Base-by-base conservation (phyloP, 2,329 filamentous ascomycete genomes). In the Cytospora piceae region DNA sequence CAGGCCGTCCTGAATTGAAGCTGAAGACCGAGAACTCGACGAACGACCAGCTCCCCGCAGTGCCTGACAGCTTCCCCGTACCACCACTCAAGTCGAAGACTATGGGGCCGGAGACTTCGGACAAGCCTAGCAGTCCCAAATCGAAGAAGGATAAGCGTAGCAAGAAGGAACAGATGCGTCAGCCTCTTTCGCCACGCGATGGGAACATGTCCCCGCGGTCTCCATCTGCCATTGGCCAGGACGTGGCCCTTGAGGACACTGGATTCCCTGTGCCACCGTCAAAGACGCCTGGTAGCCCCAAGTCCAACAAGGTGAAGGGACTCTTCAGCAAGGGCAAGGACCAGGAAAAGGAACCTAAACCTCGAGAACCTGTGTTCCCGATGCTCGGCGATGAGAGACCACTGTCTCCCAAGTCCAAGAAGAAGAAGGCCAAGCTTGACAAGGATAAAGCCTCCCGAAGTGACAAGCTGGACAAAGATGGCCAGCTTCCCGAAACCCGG, bases 111-210 rank as follows among this genome's bases (percentile, higher is more conserved):
- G 29, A 57, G 8, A 11, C 17, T 1, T 24, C 32, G 7, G 39
- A 42, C 34, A 51, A 27, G 31, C 17, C 61, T 17, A 34, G 24
- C 31, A 51, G 42, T 17, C 53, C 42, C 22, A 37, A 56, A n/a
- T 57, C 39, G n/a, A 57, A 57, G 61, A 63, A 12, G 3, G 12
- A 24, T 53, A 51, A 57, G 61, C 22, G 9, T 24, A 53, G 42
- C 31, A 57, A 63, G 22, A 22, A 39, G 31, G 14, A 52, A 8
- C 31, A 57, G 39, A 20, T n/a, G 7, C 61, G 53, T 15, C 61
- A 39, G 42, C 61, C 61, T 39, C 53, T 57, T 7, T 63, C 61
- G 29, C 53, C 39, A 37, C 22, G 34, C 17, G 61, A 63, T 20
- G 39, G 31, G 15, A 57, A 63, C 9, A 52, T 6, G 29, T 63